Conservation (phyloP, 768 basidiomycete genomes). For the Amanita rubescens region DNA sequence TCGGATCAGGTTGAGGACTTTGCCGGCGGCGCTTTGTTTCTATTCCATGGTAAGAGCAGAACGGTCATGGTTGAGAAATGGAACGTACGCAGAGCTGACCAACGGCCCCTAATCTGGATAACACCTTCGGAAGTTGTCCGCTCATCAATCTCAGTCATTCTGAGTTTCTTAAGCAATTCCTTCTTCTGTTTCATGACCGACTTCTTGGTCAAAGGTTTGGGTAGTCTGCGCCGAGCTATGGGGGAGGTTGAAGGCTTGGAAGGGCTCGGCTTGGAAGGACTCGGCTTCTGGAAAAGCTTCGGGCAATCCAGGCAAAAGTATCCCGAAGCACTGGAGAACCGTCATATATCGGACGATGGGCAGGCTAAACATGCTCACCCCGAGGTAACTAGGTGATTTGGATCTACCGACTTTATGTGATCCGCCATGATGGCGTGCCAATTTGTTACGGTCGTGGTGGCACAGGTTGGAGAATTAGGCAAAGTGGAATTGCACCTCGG, state of each 20-base stretch:
- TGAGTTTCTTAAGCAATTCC: constrained; percentile 37
- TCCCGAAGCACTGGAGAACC: constrained; percentile 37
- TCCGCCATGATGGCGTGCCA: constrained; percentile 47
- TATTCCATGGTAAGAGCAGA: constrained; percentile 15
- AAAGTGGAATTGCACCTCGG: constrained; percentile 58
- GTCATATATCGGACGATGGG: background rate
- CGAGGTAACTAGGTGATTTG: constrained; percentile 57
- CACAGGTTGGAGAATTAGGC: constrained; percentile 34
- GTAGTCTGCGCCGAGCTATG: too few relatives aligned
- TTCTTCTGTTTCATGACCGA: constrained; percentile 42
- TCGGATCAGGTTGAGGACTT: constrained; percentile 35
- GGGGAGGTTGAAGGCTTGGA: too few relatives aligned
- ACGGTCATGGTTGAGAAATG: background rate
- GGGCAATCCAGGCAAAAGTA: constrained; percentile 51
- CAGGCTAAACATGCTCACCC: constrained; percentile 35
- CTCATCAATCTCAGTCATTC: constrained; percentile 24
- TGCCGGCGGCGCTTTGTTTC: constrained; percentile 43
- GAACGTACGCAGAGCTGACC: constrained; percentile 47
- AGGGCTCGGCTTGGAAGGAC: too few relatives aligned
- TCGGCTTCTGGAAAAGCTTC: constrained; percentile 40
- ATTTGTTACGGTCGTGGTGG: constrained; percentile 42
- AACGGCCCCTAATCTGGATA: constrained; percentile 50
- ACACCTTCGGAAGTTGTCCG: constrained; percentile 28
- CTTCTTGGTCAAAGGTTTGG: constrained; percentile 37
- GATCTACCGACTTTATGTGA: constrained; percentile 41